Evolutionary conservation across 1,139 yeast genomes (phyloP).

Genomic region (Hansenula anomala): DNA sequence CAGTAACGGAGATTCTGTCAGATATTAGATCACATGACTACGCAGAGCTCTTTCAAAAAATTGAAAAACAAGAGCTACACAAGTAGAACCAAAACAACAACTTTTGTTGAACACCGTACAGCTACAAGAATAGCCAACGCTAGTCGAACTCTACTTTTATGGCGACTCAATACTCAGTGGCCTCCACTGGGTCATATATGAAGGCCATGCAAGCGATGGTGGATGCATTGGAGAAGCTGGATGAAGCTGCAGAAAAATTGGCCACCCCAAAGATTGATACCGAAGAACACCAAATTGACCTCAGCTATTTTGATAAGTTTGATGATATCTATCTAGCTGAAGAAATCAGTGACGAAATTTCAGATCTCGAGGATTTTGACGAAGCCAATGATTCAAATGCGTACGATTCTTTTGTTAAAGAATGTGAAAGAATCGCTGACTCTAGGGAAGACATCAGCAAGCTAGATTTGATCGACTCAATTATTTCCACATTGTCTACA

Average conservation of each 20-base stretch:
- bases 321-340: slow-evolving; percentile 28
- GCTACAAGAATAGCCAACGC: too few species aligned
- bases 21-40: too few species aligned
- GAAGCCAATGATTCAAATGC: slow-evolving; percentile 1
- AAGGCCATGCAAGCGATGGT: slow-evolving; percentile 70
- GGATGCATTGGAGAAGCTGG: slow-evolving; percentile 35
- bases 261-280: slow-evolving; percentile 25
- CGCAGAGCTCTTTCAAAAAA: too few species aligned
- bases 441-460: slow-evolving; percentile 17
- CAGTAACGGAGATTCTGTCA: too few species aligned
- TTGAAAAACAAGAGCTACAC: too few species aligned
- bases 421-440: slow-evolving; percentile 17
- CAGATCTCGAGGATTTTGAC: slow-evolving; percentile 10
- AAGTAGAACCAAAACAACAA: too few species aligned
- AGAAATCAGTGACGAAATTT: slow-evolving; percentile 20
- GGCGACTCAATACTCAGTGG: slow-evolving; percentile 40
- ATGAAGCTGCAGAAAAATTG: slow-evolving; percentile 19
- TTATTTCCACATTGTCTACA: slow-evolving; percentile 25
- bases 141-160: too few species aligned
- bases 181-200: slow-evolving; percentile 74
- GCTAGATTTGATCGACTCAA: slow-evolving; percentile 17
- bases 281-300: slow-evolving; percentile 15
- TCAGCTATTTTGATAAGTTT: slow-evolving; percentile 31
- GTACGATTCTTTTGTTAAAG: slow-evolving; percentile 9
- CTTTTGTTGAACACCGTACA: too few species aligned